A percentile compares a stretch with the other conserved stretches of the same genome.
Evolutionary conservation across 2,329 filamentous ascomycete genomes (phyloP).

Genomic region (Alternaria hordeiaustralica): DNA sequence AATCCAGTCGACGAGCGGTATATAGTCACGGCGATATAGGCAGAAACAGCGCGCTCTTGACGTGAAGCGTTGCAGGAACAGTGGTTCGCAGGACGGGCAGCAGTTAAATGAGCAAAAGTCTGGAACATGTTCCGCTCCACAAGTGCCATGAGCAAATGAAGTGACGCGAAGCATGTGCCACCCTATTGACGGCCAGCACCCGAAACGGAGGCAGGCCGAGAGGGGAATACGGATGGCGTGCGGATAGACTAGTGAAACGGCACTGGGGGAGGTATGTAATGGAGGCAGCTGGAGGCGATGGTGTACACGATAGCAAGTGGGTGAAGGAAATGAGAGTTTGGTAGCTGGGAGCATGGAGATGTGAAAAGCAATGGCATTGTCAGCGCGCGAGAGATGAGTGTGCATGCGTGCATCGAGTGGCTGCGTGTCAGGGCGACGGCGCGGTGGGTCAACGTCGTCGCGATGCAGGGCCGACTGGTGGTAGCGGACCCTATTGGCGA

Average conservation of each 20-base stretch:
- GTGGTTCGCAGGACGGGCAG: conserved; percentile 33
- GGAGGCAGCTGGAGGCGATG: not conserved
- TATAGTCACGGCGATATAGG: conserved; percentile 12
- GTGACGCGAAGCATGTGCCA: conserved; percentile 25
- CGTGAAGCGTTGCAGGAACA: conserved; percentile 23
- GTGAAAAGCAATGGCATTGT: not conserved
- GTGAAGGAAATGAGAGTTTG: not conserved
- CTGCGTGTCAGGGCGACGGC: conserved; percentile 14
- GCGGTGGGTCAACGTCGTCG: conserved; percentile 25
- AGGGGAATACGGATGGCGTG: conserved; percentile 14
- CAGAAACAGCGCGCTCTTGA: conserved; percentile 15
- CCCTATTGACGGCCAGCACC: conserved; percentile 22
- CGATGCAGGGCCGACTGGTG: conserved; percentile 27
- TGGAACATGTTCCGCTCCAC: conserved; percentile 22
- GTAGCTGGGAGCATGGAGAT: not conserved
- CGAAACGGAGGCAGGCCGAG: conserved; percentile 25
- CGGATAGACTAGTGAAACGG: conserved; percentile 22
- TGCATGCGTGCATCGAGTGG: conserved; percentile 1
- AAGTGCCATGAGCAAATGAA: conserved; percentile 21
- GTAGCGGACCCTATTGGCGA: conserved; percentile 25
- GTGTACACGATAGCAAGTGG: not conserved
- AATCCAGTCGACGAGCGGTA: not conserved
- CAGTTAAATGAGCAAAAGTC: conserved; percentile 31
- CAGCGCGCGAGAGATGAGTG: not conserved
- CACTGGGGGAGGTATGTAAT: conserved; percentile 4